Conservation (phyloP, 2,329 filamentous ascomycete genomes). For the Xylaria sp. region DNA sequence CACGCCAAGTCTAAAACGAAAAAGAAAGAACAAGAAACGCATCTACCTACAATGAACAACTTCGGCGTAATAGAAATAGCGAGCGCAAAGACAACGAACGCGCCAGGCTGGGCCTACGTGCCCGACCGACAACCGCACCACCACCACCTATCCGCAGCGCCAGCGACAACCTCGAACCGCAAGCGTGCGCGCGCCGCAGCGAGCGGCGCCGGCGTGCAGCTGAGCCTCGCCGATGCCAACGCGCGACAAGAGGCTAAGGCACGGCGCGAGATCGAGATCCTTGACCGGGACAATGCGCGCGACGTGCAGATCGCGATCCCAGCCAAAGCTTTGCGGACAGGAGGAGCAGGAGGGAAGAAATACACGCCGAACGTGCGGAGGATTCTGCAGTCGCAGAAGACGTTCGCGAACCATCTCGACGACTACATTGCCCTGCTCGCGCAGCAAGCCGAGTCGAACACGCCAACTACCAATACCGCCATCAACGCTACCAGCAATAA, state of each 20-base stretch:
- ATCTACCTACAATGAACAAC: slow-evolving; percentile 63
- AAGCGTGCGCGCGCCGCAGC: slow-evolving; percentile 76
- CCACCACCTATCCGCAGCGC: slow-evolving; percentile 56
- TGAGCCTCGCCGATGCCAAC: slow-evolving; percentile 72
- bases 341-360: slow-evolving; percentile 59
- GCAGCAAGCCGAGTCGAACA: slow-evolving; percentile 30
- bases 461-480: background rate
- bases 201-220: slow-evolving; percentile 57
- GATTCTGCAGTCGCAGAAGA: slow-evolving; percentile 83
- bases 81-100: slow-evolving; percentile 72
- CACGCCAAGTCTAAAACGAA: background rate
- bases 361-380: slow-evolving; percentile 77
- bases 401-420: slow-evolving; percentile 83
- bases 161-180: slow-evolving; percentile 59
- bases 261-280: slow-evolving; percentile 80
- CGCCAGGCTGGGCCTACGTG: slow-evolving; percentile 93
- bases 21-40: background rate
- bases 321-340: slow-evolving; percentile 54
- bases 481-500: background rate
- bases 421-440: slow-evolving; percentile 74
- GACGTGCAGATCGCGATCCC: slow-evolving; percentile 79
- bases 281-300: slow-evolving; percentile 82
- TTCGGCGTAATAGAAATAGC: slow-evolving; percentile 87
- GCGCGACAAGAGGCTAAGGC: slow-evolving; percentile 87
- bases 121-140: slow-evolving; percentile 72